Percentiles rank a stretch among this genome's conserved stretches.
Evolutionary conservation across 2,329 filamentous ascomycete species (phyloP).

Genomic region (Epichloe sylvatica): DNA sequence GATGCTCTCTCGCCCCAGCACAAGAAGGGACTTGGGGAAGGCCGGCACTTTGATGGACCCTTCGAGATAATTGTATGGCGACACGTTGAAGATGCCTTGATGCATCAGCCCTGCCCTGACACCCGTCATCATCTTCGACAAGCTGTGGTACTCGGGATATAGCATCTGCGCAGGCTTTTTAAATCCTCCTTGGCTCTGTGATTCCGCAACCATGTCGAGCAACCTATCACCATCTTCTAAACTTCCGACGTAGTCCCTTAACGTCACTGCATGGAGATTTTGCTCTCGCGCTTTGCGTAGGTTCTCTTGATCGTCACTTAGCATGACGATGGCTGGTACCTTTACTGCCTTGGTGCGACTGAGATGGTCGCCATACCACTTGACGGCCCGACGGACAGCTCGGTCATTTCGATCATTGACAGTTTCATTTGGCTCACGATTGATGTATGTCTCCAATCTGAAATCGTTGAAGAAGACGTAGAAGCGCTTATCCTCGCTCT

Average conservation of each 20-base stretch:
- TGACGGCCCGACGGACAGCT: constrained; percentile 70
- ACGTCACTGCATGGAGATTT: constrained; percentile 51
- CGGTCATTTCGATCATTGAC: constrained; percentile 97
- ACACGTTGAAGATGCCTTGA: constrained; percentile 91
- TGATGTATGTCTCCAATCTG: constrained; percentile 75
- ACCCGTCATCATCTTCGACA: constrained; percentile 90
- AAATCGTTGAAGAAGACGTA: constrained; percentile 99
- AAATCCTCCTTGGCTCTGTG: constrained; percentile 51
- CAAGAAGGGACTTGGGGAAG: constrained; percentile 76
- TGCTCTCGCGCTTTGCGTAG: constrained; percentile 68
- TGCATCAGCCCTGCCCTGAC: constrained; percentile 80
- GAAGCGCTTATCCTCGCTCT: constrained; percentile 92
- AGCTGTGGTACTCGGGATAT: constrained; percentile 77
- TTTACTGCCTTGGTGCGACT: constrained; percentile 45
- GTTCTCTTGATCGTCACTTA: constrained; percentile 86
- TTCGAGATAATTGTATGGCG: constrained; percentile 95
- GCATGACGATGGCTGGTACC: constrained; percentile 71
- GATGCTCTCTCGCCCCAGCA: constrained; percentile 89
- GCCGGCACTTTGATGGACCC: constrained; percentile 79
- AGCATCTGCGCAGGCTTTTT: constrained; percentile 54
- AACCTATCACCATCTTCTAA: constrained; percentile 74
- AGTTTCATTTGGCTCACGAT: constrained; percentile 59
- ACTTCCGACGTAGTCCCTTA: constrained; percentile 66
- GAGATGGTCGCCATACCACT: constrained; percentile 84
- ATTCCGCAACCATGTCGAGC: constrained; percentile 83